Evolutionary conservation across 148 eudicot species (phyloP), one percentile per base, ranked within the genome.

Genomic region (Rhododendron henanense): DNA sequence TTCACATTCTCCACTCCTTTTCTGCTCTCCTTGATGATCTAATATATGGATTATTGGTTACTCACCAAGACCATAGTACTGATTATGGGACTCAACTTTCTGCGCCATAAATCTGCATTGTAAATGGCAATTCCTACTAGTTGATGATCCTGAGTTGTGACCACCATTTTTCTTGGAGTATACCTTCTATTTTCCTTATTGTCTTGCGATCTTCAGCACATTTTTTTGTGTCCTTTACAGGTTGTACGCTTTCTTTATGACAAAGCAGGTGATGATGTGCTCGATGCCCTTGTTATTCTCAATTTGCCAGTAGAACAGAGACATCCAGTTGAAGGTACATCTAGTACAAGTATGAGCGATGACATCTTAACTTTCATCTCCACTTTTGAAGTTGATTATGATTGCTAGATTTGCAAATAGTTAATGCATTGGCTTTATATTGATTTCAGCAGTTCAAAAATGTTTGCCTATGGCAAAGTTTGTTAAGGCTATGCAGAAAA

Each of bases 401-500:
- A 33, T 76, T 83, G 47, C 79, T 53, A 39, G 51, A 74, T 5
- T 76, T 78, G 18, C 79, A 50, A 63, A 23, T 77, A 67, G 10
- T 35, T 44, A 59, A 79, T 63, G 48, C 59, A 45, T 69, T 51
- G 31, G 39, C 44, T 88, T 87, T 33, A 73, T 82, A 81, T 85
- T 77, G 50, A 84, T 80, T 57, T 84, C 67, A 83, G 85, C 88
- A 89, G 92, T 87, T 87, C 84, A 61, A 77, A 94, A 90, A 81
- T 73, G 35, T 63, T 47, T 85, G 79, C 71, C 89, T 48, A 47
- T 87, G 77, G 79, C 93, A 63, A 93, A 88, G 87, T 67, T 91
- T 85, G 69, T 90, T 81, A 89, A 85, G 84, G 89, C 92, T 75
- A 90, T 96, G 92, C 92, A 90, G 89, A 95, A 85, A 89, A 93